Evolutionary conservation across 176 grass and related monocot genomes (phyloP).

Genomic region (Lolium multiflorum): DNA sequence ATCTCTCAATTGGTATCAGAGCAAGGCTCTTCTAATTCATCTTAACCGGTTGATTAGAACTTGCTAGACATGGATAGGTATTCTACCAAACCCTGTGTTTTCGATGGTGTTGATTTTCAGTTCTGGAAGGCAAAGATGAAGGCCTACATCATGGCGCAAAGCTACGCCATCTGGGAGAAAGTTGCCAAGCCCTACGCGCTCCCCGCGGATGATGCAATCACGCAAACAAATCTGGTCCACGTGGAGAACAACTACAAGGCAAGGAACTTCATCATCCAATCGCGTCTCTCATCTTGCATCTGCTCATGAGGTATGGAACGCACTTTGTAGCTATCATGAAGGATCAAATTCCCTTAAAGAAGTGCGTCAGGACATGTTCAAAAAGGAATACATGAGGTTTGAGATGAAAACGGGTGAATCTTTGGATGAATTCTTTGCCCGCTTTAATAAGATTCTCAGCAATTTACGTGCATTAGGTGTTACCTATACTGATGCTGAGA

Average conservation of each 20-base stretch:
- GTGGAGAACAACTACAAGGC: slow-evolving; percentile 15
- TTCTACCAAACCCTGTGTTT: not conserved
- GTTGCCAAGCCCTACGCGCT: not conserved
- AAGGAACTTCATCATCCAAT: slow-evolving; percentile 2
- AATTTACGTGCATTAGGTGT: slow-evolving; percentile 12
- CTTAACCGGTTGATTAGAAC: not conserved
- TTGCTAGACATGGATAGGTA: not conserved
- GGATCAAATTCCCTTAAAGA: not conserved
- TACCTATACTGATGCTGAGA: not conserved
- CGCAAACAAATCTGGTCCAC: not conserved
- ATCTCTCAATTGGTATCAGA: not conserved
- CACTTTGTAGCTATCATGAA: not conserved
- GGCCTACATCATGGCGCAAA: not conserved
- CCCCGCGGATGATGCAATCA: not conserved
- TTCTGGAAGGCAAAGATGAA: not conserved
- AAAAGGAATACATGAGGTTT: slow-evolving; percentile 2
- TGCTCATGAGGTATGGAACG: not conserved
- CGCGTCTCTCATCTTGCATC: not conserved
- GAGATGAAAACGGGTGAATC: slow-evolving; percentile 8
- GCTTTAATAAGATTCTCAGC: not conserved
- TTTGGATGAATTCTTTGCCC: slow-evolving; percentile 3
- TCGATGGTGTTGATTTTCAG: slow-evolving; percentile 4
- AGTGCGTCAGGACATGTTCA: not conserved
- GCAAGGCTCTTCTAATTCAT: not conserved
- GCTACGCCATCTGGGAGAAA: not conserved